Base-by-base conservation (phyloP, 148 eudicot genomes). In the Spergularia marina region DNA sequence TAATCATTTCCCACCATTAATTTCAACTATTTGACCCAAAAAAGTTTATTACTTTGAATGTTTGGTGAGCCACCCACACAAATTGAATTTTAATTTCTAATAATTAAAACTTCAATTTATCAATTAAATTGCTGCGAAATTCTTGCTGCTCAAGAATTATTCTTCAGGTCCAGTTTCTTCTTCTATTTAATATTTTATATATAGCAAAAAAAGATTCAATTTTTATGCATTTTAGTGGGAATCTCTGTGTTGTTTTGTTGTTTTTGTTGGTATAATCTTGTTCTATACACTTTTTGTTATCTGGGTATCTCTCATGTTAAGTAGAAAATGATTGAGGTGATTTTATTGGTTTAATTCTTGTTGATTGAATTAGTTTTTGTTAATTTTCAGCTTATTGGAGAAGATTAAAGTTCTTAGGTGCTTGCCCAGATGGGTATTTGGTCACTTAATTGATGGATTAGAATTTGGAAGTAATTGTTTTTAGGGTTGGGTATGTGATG, bases 91-190 rank as follows among this genome's bases (percentile, higher is more conserved):
- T 44, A 44, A 6, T 44, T 44, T 44, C 49, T 6, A 44, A 6
- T 44, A 4, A 44, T 44, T 9, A 44, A 6, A 6, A 44, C 8
- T 4, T 44, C 8, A 59, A 13, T 30, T n/a, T 20, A 6, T 4
- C 9, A 59, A 9, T 59, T 54, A 18, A 53, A 58, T 74, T 69
- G 15, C 79, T 20, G 36, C 44, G 61, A 62, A 12, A 11, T 70
- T 60, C n/a, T 21, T 12, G 10, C 20, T 53, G 60, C 20, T 51
- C 72, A 34, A 30, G 68, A 51, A 5, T 68, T n/a, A 21, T 79
- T 74, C 47, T 14, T 44, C 53, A 80, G 79, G 83, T 75, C 10
- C 36, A 41, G 8, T 75, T 70, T 75, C 64, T 75, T 80, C 53
- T 79, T 74, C 2, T 68, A 49, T 18, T 18, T 18, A 23, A 0